Percentiles rank a stretch among this genome's conserved stretches.
Conservation (phyloP, 2,329 filamentous ascomycete genomes). For the Colletotrichum filicis region DNA sequence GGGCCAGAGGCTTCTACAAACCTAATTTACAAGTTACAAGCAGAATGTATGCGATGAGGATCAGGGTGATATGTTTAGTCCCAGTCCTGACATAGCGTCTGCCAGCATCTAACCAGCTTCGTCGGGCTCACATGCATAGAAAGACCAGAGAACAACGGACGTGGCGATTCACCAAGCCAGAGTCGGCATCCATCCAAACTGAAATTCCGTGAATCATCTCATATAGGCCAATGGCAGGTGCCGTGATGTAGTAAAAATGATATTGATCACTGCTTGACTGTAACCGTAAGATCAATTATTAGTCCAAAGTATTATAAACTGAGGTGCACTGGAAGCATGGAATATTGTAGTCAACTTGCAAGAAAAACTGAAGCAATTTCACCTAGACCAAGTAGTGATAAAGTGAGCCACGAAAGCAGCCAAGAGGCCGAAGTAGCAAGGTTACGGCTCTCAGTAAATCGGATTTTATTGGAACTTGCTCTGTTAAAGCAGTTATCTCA, state of each 20-base stretch:
- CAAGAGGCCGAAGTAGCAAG: not conserved
- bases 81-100: not conserved
- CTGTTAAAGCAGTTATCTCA: not conserved
- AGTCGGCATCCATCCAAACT: not conserved
- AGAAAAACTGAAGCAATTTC: not conserved
- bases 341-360: not conserved
- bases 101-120: not conserved
- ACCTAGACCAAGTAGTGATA: not conserved
- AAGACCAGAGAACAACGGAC: not conserved
- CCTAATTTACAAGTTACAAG: conserved; percentile 34
- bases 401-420: not conserved
- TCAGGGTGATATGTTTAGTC: not conserved
- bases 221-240: not conserved
- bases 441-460: not conserved
- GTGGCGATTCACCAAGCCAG: not conserved
- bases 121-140: not conserved
- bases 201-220: not conserved
- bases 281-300: not conserved
- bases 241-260: not conserved
- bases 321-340: not conserved
- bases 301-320: not conserved
- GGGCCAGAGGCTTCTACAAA: not conserved
- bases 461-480: not conserved
- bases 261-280: not conserved
- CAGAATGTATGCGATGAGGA: not conserved